Evolutionary conservation across 139 green algal genomes (phyloP), one percentile per base, ranked within the genome.

Genomic region (Edaphochlamys debaryana): DNA sequence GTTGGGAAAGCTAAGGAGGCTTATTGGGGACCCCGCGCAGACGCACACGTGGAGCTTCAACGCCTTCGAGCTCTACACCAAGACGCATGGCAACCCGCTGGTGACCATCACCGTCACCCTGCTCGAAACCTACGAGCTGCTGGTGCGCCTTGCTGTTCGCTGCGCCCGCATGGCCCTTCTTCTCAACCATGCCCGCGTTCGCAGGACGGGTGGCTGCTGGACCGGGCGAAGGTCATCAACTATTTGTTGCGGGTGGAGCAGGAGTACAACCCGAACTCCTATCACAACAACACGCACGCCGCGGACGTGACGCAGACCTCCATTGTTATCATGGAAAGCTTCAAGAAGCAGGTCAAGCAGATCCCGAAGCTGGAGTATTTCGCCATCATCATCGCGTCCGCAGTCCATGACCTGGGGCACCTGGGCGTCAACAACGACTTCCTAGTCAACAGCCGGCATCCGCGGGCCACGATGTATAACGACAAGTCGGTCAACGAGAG

Each of bases 281-380:
- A 95, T 75, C 92, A 95, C 82, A 95, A 94, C 87, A 90, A 87
- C 41, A 93, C 87, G 56, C 92, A 95, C 80, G 92, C 89, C 11
- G 79, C 91, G 38, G 92, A 95, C 83, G 92, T 95, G 2, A 93
- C 90, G 38, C 92, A 95, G 78, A 90, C 89, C 36, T 72, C 91
- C 62, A 80, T 64, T 37, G 88, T 92, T n/a, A 92, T 94, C 38
- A 68, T 92, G 86, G 29, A 87, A 41, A 79, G 74, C 67, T 66
- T 84, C 32, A 74, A 62, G 36, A 85, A 86, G 80, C 84, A 89
- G 60, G 64, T 87, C 11, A 37, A 71, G 48, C 73, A 85, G 29
- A 74, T 92, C 60, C 36, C 80, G 37, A 91, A 91, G 76, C 83
- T 91, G 34, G 91, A 94, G 82, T 78, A 79, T 27, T 93, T 94